A percentile compares a stretch with the other conserved stretches of the same genome.
phyloP scores from a whole-genome alignment of 257 asterid genomes.

The Paraleonurus japonicus region DNA sequence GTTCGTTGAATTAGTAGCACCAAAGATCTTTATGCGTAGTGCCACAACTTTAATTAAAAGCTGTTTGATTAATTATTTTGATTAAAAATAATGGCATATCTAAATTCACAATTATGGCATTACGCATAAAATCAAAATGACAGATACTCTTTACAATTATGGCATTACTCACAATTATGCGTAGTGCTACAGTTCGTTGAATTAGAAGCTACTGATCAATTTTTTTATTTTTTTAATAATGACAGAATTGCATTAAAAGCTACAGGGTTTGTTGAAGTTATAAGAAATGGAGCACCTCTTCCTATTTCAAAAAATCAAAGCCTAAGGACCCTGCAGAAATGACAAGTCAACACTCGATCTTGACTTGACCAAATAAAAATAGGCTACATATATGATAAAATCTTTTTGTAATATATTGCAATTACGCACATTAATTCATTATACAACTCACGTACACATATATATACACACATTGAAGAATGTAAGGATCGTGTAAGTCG shows the following conservation, averaged over 20 bases:
- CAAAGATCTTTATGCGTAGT: not conserved
- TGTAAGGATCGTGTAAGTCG: constrained; percentile 69
- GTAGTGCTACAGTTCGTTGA: too few species aligned
- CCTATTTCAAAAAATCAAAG: constrained; percentile 30
- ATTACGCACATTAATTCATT: not conserved
- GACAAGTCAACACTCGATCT: constrained; percentile 56
- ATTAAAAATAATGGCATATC: too few species aligned
- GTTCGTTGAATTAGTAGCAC: not conserved
- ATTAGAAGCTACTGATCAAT: too few species aligned
- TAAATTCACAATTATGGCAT: too few species aligned
- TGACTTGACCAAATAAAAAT: constrained; percentile 60
- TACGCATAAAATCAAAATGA: too few species aligned
- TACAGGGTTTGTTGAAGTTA: constrained; percentile 17
- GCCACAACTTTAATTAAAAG: not conserved
- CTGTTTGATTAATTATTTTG: too few species aligned
- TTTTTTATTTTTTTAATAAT: not conserved
- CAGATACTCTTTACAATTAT: too few species aligned
- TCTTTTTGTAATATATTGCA: not conserved
- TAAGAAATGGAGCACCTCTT: constrained; percentile 50
- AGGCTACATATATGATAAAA: constrained; percentile 5
- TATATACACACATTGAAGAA: constrained; percentile 20
- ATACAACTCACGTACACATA: not conserved
- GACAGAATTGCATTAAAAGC: not conserved
- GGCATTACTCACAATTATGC: too few species aligned
- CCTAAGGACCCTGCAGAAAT: constrained; percentile 28